Percentiles rank a stretch among this genome's conserved stretches.
These are phyloP conservation scores for Pholiota conissans DNA, from an alignment of 768 basidiomycete species.

Conservation along the genomic window DNA sequence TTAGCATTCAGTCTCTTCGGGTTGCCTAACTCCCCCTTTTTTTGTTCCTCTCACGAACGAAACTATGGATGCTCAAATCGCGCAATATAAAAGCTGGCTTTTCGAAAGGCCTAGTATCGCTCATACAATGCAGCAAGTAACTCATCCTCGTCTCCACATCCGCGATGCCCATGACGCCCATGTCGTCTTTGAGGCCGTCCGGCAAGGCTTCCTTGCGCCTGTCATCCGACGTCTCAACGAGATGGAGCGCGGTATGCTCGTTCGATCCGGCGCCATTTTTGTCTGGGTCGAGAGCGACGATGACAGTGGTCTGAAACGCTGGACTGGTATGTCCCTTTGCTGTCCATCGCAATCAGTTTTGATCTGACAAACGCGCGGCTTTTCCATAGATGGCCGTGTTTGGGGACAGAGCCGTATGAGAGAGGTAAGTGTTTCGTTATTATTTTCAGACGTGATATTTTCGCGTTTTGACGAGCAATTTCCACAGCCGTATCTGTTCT, in stretches of 20 bases:
- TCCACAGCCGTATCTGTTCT: constrained; percentile 63
- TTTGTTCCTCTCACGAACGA: constrained; percentile 29
- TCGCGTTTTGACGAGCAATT: constrained; percentile 4
- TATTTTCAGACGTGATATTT: constrained; percentile 4
- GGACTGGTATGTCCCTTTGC: constrained; percentile 46
- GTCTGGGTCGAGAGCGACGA: constrained; percentile 74
- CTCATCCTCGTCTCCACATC: constrained; percentile 64
- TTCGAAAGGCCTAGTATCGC: constrained; percentile 3
- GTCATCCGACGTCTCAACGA: constrained; percentile 62
- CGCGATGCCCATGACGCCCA: constrained; percentile 68
- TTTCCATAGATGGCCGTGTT: constrained; percentile 53
- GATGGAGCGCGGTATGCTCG: constrained; percentile 51
- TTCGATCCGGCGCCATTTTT: constrained; percentile 63
- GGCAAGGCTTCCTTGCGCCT: constrained; percentile 50
- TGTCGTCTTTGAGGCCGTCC: constrained; percentile 64
- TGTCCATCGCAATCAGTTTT: not conserved
- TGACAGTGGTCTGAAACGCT: constrained; percentile 62
- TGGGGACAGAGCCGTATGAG: constrained; percentile 72
- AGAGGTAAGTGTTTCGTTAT: constrained; percentile 36
- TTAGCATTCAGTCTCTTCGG: constrained; percentile 16
- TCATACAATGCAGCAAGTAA: constrained; percentile 54
- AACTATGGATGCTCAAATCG: constrained; percentile 19
- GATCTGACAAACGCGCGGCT: not conserved
- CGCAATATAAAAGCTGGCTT: constrained; percentile 22
- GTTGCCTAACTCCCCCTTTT: constrained; percentile 14